Conservation (phyloP, 164 flowering plant species). For the Dillenia turbinata region DNA sequence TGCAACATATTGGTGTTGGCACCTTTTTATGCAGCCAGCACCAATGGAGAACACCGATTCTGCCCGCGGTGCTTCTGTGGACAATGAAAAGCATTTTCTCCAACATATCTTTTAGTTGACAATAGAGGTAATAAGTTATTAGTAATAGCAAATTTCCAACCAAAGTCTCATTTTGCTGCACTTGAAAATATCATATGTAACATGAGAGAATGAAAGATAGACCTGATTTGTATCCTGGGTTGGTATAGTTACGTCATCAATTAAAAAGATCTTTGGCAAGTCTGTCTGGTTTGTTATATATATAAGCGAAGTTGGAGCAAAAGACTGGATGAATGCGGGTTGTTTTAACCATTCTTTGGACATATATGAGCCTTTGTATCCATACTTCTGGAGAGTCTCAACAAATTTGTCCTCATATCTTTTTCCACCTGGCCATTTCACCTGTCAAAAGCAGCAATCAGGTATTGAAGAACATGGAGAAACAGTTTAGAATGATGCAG, state of each 20-base stretch:
- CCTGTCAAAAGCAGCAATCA: slow-evolving; percentile 39
- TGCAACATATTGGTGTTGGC: too few species aligned
- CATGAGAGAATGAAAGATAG: neutral
- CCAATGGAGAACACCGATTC: too few species aligned
- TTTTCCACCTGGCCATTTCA: slow-evolving; percentile 85
- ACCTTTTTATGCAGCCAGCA: too few species aligned
- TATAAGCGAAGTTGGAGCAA: slow-evolving; percentile 88
- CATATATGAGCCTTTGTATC: slow-evolving; percentile 81
- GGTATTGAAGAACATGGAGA: too few species aligned
- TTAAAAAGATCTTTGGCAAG: slow-evolving; percentile 77
- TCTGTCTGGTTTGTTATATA: slow-evolving; percentile 73
- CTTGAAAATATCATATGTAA: too few species aligned
- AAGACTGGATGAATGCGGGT: slow-evolving; percentile 91
- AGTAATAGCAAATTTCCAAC: too few species aligned
- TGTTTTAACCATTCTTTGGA: slow-evolving; percentile 87
- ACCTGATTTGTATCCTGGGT: slow-evolving; percentile 98
- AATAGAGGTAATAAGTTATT: too few species aligned
- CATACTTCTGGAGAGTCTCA: slow-evolving; percentile 78
- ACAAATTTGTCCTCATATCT: slow-evolving; percentile 88
- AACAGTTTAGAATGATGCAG: too few species aligned
- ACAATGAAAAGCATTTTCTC: too few species aligned
- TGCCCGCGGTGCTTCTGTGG: too few species aligned
- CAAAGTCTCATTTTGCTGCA: too few species aligned
- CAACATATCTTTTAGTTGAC: too few species aligned
- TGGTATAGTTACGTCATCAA: slow-evolving; percentile 62